Base-by-base conservation (phyloP, 2,329 filamentous ascomycete genomes). In the Aureobasidium melanogenum region DNA sequence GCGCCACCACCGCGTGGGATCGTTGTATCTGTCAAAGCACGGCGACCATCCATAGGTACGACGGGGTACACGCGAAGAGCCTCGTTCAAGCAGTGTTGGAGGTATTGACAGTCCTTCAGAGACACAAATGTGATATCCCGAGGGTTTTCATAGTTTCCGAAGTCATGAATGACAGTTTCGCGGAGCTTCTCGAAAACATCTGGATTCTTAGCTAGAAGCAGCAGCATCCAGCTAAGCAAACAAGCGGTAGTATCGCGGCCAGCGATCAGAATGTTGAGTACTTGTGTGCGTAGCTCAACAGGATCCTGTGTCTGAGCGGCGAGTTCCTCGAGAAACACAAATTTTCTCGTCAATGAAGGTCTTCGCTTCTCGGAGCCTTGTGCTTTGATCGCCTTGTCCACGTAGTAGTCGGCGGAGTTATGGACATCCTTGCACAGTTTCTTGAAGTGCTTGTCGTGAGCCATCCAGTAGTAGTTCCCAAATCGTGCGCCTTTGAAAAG, bases 51-150 rank as follows among this genome's bases (percentile, higher is more conserved):
- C 34, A 75, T 66, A 4, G 82, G 81, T 12, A 84, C 80, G n/a
- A 79, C 74, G 6, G 82, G 81, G 65, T 81, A 77, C 3, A 82
- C 69, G 12, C 82, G 80, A 5, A 85, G 76, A 2, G 80, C 75
- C 59, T 71, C 90, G 74, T 88, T 87, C 68, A 94, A 79, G 61
- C 88, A 79, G 69, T 87, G 79, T 72, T 85, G 70, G 0, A 74
- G 66, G 54, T 69, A 70, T 3, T 66, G 63, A 44, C 67, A 69
- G 28, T 44, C 55, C 51, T 71, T 69, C 17, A 72, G 61, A 43
- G 66, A 64, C 2, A 64, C 50, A 44, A 69, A 71, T 5, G 57
- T 65, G 55, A 69, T 65, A 22, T 61, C 48, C 26, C 50, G 36
- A 17, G 1, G 84, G 83, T 72, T 74, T 55, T 72, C 75, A 38